Evolutionary conservation across 2,329 filamentous ascomycete genomes (phyloP).

Genomic region (Cladobotryum mycophilum): DNA sequence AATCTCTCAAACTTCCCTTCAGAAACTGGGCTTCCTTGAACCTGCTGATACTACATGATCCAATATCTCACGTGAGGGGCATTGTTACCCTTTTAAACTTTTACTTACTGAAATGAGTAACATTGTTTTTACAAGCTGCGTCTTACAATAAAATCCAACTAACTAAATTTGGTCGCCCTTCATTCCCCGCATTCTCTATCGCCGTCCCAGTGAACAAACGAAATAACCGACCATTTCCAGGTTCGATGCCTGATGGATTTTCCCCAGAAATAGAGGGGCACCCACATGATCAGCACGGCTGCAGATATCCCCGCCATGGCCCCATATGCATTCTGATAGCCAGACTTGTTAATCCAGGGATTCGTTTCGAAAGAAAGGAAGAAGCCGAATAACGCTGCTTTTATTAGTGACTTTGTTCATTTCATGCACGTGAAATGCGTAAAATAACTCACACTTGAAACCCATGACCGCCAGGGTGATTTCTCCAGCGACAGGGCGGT

Average conservation of each 20-base stretch:
- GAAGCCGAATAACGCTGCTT: conserved; percentile 47
- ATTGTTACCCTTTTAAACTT: no score
- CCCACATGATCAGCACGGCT: conserved; percentile 38
- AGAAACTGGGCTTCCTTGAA: no score
- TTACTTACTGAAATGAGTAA: no score
- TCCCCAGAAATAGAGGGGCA: conserved; percentile 48
- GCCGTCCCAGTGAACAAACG: conserved; percentile 42
- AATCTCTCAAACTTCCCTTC: no score
- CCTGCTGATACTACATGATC: no score
- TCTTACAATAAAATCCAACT: no score
- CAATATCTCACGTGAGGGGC: no score
- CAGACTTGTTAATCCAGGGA: conserved; percentile 45
- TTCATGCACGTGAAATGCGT: background rate
- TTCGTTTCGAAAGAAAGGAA: conserved; percentile 56
- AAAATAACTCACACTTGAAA: conserved; percentile 42
- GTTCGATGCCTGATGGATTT: conserved; percentile 40
- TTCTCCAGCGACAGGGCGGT: conserved; percentile 52
- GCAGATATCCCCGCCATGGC: conserved; percentile 51
- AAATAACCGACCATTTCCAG: conserved; percentile 42
- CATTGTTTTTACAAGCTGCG: no score
- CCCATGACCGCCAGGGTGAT: conserved; percentile 46
- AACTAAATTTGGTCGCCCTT: background rate
- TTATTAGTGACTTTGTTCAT: conserved; percentile 10
- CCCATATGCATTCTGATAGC: conserved; percentile 47
- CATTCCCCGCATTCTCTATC: conserved; percentile 52